A percentile compares a stretch with the other conserved stretches of the same genome.
Conservation (phyloP, 2,329 filamentous ascomycete genomes). For the Exophiala phaeomuriformis region DNA sequence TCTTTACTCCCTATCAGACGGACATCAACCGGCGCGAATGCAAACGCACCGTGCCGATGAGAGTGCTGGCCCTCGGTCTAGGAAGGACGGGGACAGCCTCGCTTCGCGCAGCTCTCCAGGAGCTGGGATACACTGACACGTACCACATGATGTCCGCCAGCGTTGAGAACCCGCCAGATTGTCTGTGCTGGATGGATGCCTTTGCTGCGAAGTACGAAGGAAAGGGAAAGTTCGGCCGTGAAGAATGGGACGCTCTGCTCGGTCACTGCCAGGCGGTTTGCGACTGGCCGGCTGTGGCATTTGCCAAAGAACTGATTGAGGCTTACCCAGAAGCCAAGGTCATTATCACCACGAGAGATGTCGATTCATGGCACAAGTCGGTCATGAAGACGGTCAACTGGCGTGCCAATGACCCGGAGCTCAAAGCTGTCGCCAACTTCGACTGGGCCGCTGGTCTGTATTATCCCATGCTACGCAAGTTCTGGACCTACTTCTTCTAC, state of each 20-base stretch:
- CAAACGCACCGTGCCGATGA: constrained; percentile 62
- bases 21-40: constrained; percentile 61
- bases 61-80: constrained; percentile 61
- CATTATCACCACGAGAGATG: constrained; percentile 59
- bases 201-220: constrained; percentile 57
- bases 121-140: constrained; percentile 59
- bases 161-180: constrained; percentile 61
- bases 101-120: constrained; percentile 57
- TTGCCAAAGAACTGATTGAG: constrained; percentile 62
- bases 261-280: constrained; percentile 58
- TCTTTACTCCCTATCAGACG: constrained; percentile 54
- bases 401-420: constrained; percentile 58
- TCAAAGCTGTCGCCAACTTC: constrained; percentile 48
- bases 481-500: constrained; percentile 62
- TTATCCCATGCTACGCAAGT: constrained; percentile 62
- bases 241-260: constrained; percentile 63
- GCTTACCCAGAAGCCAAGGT: constrained; percentile 67
- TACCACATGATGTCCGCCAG: constrained; percentile 64
- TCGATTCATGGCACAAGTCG: constrained; percentile 57
- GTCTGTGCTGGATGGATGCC: constrained; percentile 63
- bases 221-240: constrained; percentile 55
- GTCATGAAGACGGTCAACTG: constrained; percentile 62
- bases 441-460: constrained; percentile 62
- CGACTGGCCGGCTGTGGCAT: constrained; percentile 62
- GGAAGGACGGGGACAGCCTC: constrained; percentile 65